phyloP scores from a whole-genome alignment of 768 basidiomycete genomes.

The Agrocybe praecox region DNA sequence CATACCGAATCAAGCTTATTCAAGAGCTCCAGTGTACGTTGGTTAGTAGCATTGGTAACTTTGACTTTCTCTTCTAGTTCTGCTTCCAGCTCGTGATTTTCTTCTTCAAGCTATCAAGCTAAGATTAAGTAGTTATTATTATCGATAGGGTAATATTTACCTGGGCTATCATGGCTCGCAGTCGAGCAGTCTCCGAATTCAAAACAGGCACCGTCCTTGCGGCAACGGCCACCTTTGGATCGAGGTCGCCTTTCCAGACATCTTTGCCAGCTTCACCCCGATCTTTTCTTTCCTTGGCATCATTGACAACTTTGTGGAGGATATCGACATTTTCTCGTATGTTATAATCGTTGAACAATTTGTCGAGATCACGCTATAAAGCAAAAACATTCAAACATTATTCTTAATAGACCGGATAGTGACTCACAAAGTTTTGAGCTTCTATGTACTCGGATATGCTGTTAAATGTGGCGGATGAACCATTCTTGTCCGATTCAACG shows the following conservation, averaged over 20 bases:
- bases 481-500: slow-evolving; percentile 66
- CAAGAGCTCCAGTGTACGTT: slow-evolving; percentile 47
- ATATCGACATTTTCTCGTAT: slow-evolving; percentile 72
- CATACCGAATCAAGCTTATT: slow-evolving; percentile 57
- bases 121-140: neutral
- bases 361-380: slow-evolving; percentile 62
- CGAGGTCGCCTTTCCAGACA: slow-evolving; percentile 65
- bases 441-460: slow-evolving; percentile 76
- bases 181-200: slow-evolving; percentile 39
- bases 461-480: slow-evolving; percentile 60
- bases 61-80: slow-evolving; percentile 51
- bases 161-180: slow-evolving; percentile 39
- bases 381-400: neutral
- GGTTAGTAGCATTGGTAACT: slow-evolving; percentile 47
- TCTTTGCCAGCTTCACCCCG: slow-evolving; percentile 52
- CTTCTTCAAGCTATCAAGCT: slow-evolving; percentile 53
- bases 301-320: slow-evolving; percentile 68
- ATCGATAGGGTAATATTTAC: slow-evolving; percentile 24
- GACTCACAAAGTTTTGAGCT: slow-evolving; percentile 53
- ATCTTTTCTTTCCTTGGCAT: slow-evolving; percentile 61
- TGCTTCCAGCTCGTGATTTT: slow-evolving; percentile 50
- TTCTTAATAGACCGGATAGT: neutral
- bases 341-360: slow-evolving; percentile 67
- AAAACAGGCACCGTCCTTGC: slow-evolving; percentile 68
- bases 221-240: slow-evolving; percentile 62